Evolutionary conservation across 306 rosid genomes (phyloP).

Genomic region (Pachyrhizus erosus): DNA sequence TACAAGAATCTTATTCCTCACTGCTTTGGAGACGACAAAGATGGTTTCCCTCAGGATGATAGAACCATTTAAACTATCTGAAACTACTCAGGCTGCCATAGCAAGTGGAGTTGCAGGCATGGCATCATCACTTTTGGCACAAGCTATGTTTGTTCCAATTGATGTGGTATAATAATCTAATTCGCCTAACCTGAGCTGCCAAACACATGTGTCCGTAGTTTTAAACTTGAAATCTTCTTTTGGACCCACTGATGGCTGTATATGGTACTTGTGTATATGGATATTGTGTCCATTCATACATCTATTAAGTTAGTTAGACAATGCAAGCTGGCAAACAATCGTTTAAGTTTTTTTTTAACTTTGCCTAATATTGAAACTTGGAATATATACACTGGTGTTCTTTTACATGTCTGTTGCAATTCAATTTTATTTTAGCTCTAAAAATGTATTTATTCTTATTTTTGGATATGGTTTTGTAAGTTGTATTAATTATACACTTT

Average conservation of each 20-base stretch:
- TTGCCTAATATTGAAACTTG: conserved; percentile 6
- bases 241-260: conserved; percentile 1
- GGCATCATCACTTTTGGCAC: conserved; percentile 78
- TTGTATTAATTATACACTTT: background rate
- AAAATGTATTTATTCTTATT: background rate
- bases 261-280: conserved; percentile 15
- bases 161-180: conserved; percentile 72
- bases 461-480: background rate
- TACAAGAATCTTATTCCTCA: conserved; percentile 81
- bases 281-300: background rate
- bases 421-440: background rate
- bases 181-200: conserved; percentile 10
- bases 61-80: conserved; percentile 77
- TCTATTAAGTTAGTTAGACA: background rate
- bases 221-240: background rate
- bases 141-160: conserved; percentile 85
- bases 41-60: conserved; percentile 70
- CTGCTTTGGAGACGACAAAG: conserved; percentile 84
- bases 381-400: conserved; percentile 9
- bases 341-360: conserved; percentile 10
- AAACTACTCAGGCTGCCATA: conserved; percentile 78
- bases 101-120: conserved; percentile 93
- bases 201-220: conserved; percentile 2
- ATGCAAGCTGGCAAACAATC: background rate
- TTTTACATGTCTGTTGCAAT: conserved; percentile 12